phyloP scores from a whole-genome alignment of 228 moss, liverwort and hornwort species.

The Sphagnum fallax region DNA sequence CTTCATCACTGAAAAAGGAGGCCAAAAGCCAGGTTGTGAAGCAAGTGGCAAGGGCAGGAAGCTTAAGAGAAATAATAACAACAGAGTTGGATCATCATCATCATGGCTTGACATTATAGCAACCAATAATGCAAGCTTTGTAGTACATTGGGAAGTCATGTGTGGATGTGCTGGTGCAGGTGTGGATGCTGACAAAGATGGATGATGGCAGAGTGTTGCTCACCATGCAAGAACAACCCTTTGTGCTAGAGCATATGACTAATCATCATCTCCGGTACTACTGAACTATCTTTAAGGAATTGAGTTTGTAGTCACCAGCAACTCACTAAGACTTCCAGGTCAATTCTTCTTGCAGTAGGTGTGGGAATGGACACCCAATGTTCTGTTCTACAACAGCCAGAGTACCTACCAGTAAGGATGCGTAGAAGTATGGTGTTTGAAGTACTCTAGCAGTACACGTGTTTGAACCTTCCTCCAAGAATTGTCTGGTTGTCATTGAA shows the following conservation, averaged over 20 bases:
- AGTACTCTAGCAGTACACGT: conserved; percentile 91
- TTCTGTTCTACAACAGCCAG: conserved; percentile 52
- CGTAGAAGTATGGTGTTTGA: conserved; percentile 63
- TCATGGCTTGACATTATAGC: conserved; percentile 16
- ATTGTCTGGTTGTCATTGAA: conserved; percentile 65
- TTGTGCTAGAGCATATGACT: conserved; percentile 57
- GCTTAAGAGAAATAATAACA: too few relatives aligned
- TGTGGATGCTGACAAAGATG: conserved; percentile 44
- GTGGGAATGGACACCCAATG: too few relatives aligned
- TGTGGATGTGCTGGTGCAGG: conserved; percentile 51
- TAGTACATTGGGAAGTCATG: conserved; percentile 35
- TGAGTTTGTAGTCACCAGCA: too few relatives aligned
- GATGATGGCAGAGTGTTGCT: conserved; percentile 2
- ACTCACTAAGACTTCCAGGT: too few relatives aligned
- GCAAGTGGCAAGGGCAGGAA: too few relatives aligned
- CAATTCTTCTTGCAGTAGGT: too few relatives aligned
- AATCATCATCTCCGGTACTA: conserved; percentile 41
- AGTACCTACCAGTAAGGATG: conserved; percentile 78
- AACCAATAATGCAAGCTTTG: conserved; percentile 48
- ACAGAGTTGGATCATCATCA: too few relatives aligned
- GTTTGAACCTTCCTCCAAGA: conserved; percentile 60
- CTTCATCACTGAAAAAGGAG: too few relatives aligned
- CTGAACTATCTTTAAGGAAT: conserved; percentile 25
- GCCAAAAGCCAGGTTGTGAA: too few relatives aligned
- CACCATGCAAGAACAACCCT: conserved; percentile 60